Base-by-base conservation (phyloP, 441 rosid species). In the Adansonia rubrostipa region DNA sequence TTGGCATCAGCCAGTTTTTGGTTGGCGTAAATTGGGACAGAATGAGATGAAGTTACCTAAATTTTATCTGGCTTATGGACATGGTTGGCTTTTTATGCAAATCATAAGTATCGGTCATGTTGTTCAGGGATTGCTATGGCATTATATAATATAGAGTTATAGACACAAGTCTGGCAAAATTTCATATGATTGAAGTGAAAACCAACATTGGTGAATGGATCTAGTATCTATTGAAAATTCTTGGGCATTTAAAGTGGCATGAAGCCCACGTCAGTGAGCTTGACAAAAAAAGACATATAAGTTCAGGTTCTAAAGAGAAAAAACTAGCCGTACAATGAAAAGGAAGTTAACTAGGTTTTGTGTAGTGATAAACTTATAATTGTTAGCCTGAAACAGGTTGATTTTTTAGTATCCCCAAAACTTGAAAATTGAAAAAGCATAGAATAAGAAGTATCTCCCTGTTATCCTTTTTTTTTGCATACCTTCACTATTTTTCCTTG, bases 271-370 rank as follows among this genome's bases (percentile, higher is more conserved):
- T 11, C 19, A 42, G 36, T 73, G 67, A 73, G 54, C 53, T 42
- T 20, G 54, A 22, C 53, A 19, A 19, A 57, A 15, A 58, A 58
- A 3, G 42, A 73, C 1, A 19, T 19, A 17, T 40, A 40, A 42
- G 9, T 57, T 40, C 8, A 40, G n/a, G 68, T 63, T 63, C 4
- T 33, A 57, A 73, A 2, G 13, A 36, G 47, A 57, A 54, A 40
- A 56, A 57, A 73, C 51, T 73, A 57, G 13, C 20, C 19, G 19
- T 17, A 14, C 67, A 57, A 73, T 57, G 67, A 57, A 58, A 73
- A 56, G 76, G 53, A 57, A 57, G 54, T 40, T 19, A 57, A 42
- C 40, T 73, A 61, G 76, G 47, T 56, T 54, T 72, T 73, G 51
- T 10, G 9, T 9, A 40, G 36, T 42, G 42, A 36, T 36, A 36